These are phyloP conservation scores for Papiliotrema flavescens DNA, from an alignment of 1,284 basidiomycete genomes.

Conservation along the genomic window DNA sequence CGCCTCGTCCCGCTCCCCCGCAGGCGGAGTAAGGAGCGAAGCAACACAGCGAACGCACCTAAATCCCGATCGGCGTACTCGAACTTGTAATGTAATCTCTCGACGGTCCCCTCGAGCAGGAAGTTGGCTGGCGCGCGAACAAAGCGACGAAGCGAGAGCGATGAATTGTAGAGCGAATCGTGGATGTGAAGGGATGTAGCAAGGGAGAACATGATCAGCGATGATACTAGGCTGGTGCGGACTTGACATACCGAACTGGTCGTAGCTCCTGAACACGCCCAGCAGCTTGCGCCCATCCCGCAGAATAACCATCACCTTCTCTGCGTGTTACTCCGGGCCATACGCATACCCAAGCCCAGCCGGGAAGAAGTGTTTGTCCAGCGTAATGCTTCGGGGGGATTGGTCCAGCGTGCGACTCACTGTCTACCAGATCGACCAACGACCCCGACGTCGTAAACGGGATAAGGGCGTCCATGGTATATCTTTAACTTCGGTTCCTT, in stretches of 20 bases:
- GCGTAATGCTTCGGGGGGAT: neutral
- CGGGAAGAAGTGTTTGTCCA: neutral
- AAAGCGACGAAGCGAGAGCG: neutral
- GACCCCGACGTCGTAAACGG: conserved; percentile 96
- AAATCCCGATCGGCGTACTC: conserved; percentile 45
- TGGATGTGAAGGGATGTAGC: neutral
- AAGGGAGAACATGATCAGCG: neutral
- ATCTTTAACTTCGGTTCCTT: too few relatives aligned
- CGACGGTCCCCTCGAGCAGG: conserved; percentile 79
- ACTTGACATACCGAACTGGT: conserved; percentile 84
- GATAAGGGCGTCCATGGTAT: conserved; percentile 81
- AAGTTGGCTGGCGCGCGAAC: conserved; percentile 75
- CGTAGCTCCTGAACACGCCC: conserved; percentile 93
- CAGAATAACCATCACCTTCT: conserved; percentile 97
- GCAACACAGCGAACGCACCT: conserved; percentile 16
- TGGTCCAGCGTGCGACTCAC: conserved; percentile 68
- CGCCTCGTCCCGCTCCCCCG: too few relatives aligned
- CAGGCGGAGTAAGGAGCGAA: too few relatives aligned
- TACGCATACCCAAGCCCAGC: neutral
- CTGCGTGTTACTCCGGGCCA: conserved; percentile 51
- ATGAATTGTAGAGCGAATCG: neutral
- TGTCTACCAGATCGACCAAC: conserved; percentile 96
- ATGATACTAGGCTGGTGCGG: neutral
- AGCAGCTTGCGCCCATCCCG: conserved; percentile 95
- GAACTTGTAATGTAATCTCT: conserved; percentile 44